A percentile compares a stretch with the other conserved stretches of the same genome.
Conservation (phyloP, 176 grass and related monocot genomes). For the Puccinellia tenuiflora region DNA sequence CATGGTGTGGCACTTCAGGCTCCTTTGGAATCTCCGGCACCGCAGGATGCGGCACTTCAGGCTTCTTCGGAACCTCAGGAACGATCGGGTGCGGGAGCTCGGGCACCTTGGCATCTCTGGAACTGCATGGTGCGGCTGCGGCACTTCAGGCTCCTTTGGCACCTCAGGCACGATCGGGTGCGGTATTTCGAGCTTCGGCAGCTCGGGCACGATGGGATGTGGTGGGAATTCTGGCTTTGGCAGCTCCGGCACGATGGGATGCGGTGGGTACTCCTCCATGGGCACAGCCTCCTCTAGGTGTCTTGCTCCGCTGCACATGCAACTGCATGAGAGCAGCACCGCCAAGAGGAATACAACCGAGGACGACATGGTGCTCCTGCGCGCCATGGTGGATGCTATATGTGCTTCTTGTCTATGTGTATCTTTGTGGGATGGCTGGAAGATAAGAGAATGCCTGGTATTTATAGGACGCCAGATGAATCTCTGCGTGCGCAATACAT, state of each 20-base stretch:
- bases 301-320: conserved; percentile 18
- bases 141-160: neutral
- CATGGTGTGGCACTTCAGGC: neutral
- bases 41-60: neutral
- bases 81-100: neutral
- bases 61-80: neutral
- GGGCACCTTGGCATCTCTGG: neutral
- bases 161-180: no score
- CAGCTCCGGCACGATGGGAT: neutral
- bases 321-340: conserved; percentile 15
- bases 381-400: neutral
- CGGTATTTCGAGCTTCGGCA: no score
- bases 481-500: neutral
- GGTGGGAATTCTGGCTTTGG: neutral
- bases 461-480: neutral
- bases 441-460: neutral
- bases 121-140: neutral
- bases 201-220: neutral
- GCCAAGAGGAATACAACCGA: neutral
- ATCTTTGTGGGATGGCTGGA: neutral
- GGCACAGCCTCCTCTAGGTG: conserved; percentile 21
- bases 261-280: conserved; percentile 14
- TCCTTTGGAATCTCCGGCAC: neutral
- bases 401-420: neutral
- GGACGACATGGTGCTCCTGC: neutral